Evolutionary conservation across 495 filamentous ascomycete species (phyloP).

Genomic region (Aspergillus nanangensis): DNA sequence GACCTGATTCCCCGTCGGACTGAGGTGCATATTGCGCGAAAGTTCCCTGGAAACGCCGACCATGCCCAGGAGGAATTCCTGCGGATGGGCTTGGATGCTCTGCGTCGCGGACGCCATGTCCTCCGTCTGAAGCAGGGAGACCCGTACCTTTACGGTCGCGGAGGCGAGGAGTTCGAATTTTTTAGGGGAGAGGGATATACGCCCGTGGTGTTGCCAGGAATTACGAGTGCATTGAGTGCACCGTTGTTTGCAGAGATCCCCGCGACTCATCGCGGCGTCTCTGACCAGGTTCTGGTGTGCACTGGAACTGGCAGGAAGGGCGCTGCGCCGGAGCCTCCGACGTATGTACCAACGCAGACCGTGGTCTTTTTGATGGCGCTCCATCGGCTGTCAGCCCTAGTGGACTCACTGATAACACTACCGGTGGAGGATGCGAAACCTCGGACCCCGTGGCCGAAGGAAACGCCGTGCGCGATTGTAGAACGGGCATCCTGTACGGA

Average conservation of each 20-base stretch:
- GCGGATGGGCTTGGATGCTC: constrained; percentile 66
- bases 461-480: constrained; percentile 84
- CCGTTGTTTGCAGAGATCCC: constrained; percentile 88
- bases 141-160: constrained; percentile 91
- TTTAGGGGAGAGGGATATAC: constrained; percentile 68
- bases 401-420: constrained; percentile 55
- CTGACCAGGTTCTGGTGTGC: constrained; percentile 89
- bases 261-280: constrained; percentile 80
- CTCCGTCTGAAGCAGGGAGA: constrained; percentile 94
- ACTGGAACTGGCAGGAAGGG: constrained; percentile 95
- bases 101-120: constrained; percentile 70
- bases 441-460: constrained; percentile 39
- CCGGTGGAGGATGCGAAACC: constrained; percentile 9
- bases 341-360: constrained; percentile 70
- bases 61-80: constrained; percentile 88
- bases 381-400: constrained; percentile 71
- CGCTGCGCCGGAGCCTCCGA: constrained; percentile 72
- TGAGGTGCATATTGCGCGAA: constrained; percentile 86
- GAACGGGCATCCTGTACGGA: constrained; percentile 94
- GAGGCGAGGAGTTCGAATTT: constrained; percentile 87
- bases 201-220: constrained; percentile 77
- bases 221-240: constrained; percentile 82
- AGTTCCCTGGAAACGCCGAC: constrained; percentile 97
- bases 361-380: constrained; percentile 96
- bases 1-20: constrained; percentile 88